Base-by-base conservation (phyloP, 1,284 basidiomycete genomes). In the Boletus smithii region DNA sequence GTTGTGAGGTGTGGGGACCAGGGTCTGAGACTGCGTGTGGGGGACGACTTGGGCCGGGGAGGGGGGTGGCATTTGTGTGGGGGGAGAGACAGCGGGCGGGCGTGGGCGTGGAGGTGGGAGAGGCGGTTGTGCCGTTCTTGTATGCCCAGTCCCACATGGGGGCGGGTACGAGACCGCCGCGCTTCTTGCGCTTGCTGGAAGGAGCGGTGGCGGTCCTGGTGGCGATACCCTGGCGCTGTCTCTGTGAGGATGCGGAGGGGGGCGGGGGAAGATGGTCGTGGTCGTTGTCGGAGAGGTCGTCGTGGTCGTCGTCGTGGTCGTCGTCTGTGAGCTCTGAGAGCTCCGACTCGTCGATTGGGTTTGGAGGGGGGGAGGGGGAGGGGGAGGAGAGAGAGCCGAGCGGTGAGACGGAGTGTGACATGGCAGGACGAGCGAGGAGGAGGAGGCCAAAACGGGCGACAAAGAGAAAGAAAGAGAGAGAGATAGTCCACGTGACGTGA, bases 291-390 rank as follows among this genome's bases (percentile, higher is more conserved):
- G 45, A 41, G 29, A 50, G 50, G 9, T 42, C 34, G 3, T 26
- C 26, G 26, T 26, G 3, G 42, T 49, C 31, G 53, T 35, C 43
- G 53, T 83, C 81, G 56, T 83, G 78, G 56, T 88, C 86, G 60
- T 88, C 85, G 60, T 88, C 85, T 27, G 85, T 88, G 62, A 88
- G 79, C 64, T 88, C 85, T 43, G 85, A 88, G 52, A 88, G 79
- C 68, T 88, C 86, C 13, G 85, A 88, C 62, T 77, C 82, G 56
- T 75, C 78, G 43, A 68, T 68, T 35, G 69, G 63, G 30, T 63
- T 63, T 10, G 58, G 61, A 3, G 66, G 61, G 17, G 65, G 79
- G 65, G 65, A 61, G 0, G 63, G 63, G n/a, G 66, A 66, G n/a
- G 75, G 67, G 40, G 82, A 73, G 65, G 58, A 85, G 53, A 86